A percentile compares a stretch with the other conserved stretches of the same genome.
These are phyloP conservation scores for Aspergillus carbonarius DNA, from an alignment of 2,329 filamentous ascomycete genomes.

Conservation along the genomic window DNA sequence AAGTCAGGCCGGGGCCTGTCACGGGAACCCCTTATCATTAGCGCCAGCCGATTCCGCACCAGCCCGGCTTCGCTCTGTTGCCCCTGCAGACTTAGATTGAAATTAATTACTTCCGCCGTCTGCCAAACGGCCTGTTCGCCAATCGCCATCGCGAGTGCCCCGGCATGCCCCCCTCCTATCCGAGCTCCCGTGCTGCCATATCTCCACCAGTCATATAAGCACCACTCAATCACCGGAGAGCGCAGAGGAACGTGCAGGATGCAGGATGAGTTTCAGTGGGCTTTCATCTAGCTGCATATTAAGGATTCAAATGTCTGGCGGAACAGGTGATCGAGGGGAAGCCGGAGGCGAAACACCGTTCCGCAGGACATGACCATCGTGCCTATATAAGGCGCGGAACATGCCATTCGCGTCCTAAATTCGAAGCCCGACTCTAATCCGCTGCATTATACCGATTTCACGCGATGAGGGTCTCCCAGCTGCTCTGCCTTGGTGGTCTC, in stretches of 20 bases:
- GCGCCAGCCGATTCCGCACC: not conserved
- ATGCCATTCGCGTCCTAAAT: not conserved
- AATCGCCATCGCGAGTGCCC: not conserved
- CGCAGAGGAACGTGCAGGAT: slow-evolving; percentile 1
- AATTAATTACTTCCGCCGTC: not conserved
- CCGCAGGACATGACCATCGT: no score
- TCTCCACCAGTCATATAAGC: not conserved
- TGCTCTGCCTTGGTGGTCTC: slow-evolving; percentile 3
- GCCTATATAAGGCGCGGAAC: not conserved
- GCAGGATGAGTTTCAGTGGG: not conserved
- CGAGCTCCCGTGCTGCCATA: not conserved
- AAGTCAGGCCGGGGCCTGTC: not conserved
- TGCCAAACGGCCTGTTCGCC: not conserved
- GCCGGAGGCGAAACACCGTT: not conserved
- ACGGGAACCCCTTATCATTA: not conserved
- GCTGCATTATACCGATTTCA: not conserved
- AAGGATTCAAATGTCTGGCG: not conserved
- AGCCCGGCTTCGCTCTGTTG: not conserved
- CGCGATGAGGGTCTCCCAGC: not conserved
- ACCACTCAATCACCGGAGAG: not conserved
- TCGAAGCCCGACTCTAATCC: not conserved
- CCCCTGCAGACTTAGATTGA: not conserved
- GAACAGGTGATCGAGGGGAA: not conserved
- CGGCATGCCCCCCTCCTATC: not conserved
- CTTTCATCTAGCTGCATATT: not conserved